phyloP scores from a whole-genome alignment of 768 basidiomycete species.

The Suillus clintonianus region DNA sequence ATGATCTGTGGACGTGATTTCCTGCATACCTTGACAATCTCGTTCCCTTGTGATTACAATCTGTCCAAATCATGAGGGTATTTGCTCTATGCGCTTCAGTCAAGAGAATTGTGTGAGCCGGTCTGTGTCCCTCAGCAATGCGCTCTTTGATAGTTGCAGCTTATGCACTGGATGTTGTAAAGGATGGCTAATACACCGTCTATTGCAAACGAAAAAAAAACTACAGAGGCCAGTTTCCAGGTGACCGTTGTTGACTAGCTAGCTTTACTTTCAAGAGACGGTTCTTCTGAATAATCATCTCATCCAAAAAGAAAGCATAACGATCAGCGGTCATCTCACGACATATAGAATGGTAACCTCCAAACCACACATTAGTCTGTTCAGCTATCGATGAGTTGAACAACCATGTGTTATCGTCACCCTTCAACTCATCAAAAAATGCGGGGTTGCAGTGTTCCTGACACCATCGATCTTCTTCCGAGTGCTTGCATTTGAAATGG shows the following conservation, averaged over 20 bases:
- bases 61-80: conserved; percentile 98
- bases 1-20: conserved; percentile 69
- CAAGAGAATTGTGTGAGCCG: too few species aligned
- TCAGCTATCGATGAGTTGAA: conserved; percentile 41
- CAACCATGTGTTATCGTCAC: conserved; percentile 27
- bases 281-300: conserved; percentile 35
- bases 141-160: too few species aligned
- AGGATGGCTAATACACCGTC: too few species aligned
- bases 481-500: conserved; percentile 37
- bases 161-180: too few species aligned
- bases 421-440: conserved; percentile 28
- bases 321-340: conserved; percentile 31
- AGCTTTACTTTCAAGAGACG: too few species aligned
- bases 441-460: conserved; percentile 31
- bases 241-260: too few species aligned
- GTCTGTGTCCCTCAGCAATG: too few species aligned
- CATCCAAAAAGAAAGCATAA: conserved; percentile 38
- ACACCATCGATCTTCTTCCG: conserved; percentile 25
- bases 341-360: conserved; percentile 32
- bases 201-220: too few species aligned
- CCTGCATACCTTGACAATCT: conserved; percentile 76
- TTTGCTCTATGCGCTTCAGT: conserved; percentile 74
- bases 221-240: too few species aligned
- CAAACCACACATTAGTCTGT: conserved; percentile 39
- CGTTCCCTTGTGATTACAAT: conserved; percentile 97